Conservation (phyloP, 2,329 filamentous ascomycete genomes). For the Apiospora arundinis region DNA sequence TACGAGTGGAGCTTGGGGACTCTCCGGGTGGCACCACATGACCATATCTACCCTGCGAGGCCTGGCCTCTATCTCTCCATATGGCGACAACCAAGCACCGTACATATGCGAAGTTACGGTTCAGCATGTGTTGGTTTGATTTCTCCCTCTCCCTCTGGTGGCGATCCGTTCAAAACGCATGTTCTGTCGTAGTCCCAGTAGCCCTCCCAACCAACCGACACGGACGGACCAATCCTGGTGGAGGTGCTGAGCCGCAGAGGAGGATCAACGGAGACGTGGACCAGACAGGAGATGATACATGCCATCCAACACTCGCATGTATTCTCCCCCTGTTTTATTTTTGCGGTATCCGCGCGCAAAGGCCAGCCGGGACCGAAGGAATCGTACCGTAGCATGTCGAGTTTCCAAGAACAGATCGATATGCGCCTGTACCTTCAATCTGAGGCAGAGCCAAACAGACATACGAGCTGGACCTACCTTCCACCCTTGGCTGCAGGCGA, state of each 20-base stretch:
- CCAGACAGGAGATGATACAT: not conserved
- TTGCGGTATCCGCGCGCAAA: not conserved
- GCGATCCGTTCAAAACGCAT: not conserved
- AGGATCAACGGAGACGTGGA: not conserved
- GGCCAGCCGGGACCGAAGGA: not conserved
- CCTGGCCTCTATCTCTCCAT: not conserved
- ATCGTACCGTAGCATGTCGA: not conserved
- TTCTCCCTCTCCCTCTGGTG: not conserved
- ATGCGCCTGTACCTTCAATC: not conserved
- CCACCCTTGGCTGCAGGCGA: not conserved
- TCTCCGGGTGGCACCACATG: conserved; percentile 1
- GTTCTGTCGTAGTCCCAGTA: not conserved
- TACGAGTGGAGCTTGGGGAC: not conserved
- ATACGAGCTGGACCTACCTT: not conserved
- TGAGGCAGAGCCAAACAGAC: not conserved
- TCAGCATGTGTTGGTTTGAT: too few relatives aligned
- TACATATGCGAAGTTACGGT: not conserved
- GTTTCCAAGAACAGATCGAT: conserved; percentile 4
- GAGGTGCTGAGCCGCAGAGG: not conserved
- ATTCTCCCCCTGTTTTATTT: not conserved
- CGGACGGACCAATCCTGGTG: not conserved
- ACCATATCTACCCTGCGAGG: not conserved
- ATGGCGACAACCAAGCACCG: not conserved
- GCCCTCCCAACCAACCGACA: too few relatives aligned
- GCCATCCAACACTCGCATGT: not conserved